Conservation (phyloP, 2,329 filamentous ascomycete species). For the Colletotrichum noveboracense region DNA sequence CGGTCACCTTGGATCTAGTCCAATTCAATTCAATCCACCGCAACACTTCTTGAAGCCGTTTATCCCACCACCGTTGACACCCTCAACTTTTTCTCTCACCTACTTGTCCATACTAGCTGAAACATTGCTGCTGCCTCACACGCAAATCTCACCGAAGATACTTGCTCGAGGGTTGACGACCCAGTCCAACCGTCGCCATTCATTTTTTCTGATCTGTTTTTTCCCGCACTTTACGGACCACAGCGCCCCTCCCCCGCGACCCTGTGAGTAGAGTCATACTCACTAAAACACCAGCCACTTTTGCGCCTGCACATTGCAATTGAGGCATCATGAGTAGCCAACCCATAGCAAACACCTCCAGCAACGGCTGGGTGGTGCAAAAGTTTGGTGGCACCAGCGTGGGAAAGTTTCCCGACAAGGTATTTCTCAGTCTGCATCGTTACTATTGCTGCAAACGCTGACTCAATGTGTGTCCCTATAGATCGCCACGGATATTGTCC, state of each 20-base stretch:
- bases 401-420: conserved; percentile 85
- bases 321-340: conserved; percentile 16
- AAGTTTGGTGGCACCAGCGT: conserved; percentile 97
- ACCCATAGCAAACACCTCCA: conserved; percentile 35
- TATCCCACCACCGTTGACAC: background rate
- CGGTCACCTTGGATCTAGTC: background rate
- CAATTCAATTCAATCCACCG: conserved; percentile 4
- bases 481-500: conserved; percentile 75
- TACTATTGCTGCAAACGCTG: conserved; percentile 32
- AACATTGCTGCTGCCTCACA: background rate
- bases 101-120: background rate
- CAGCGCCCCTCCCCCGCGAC: conserved; percentile 8
- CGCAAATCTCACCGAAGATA: background rate
- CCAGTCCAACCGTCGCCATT: conserved; percentile 8
- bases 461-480: conserved; percentile 19
- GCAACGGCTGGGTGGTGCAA: conserved; percentile 80
- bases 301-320: background rate
- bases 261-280: conserved; percentile 5
- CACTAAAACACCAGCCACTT: background rate
- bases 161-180: conserved; percentile 2
- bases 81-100: background rate
- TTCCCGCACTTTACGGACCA: background rate
- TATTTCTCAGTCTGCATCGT: conserved; percentile 34
- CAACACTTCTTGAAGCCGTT: background rate
- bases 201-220: background rate